phyloP scores from a whole-genome alignment of 164 flowering plant species.

The Berberis thunbergii region DNA sequence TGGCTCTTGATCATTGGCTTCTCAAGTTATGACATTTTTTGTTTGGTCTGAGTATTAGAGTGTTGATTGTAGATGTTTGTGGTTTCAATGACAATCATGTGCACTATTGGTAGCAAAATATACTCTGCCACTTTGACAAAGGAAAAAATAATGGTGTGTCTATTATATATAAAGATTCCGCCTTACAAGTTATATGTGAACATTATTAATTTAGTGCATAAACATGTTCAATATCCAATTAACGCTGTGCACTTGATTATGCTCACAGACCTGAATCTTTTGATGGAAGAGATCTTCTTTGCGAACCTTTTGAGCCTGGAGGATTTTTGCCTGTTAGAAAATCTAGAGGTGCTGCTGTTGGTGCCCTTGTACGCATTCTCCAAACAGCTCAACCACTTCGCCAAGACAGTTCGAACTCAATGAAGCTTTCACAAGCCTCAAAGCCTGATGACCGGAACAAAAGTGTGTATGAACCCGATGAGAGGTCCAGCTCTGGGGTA shows the following conservation, averaged over 20 bases:
- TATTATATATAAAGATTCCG: too few relatives aligned
- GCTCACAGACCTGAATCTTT: slow-evolving; percentile 46
- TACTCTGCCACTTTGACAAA: too few relatives aligned
- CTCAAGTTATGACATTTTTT: too few relatives aligned
- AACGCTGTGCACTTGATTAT: not conserved
- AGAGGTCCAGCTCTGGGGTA: slow-evolving; percentile 9
- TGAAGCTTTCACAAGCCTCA: slow-evolving; percentile 14
- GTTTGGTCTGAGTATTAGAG: too few relatives aligned
- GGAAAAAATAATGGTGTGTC: too few relatives aligned
- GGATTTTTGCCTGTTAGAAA: slow-evolving; percentile 15
- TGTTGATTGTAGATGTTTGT: too few relatives aligned
- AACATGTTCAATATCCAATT: too few relatives aligned
- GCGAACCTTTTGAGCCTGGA: slow-evolving; percentile 30
- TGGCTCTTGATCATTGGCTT: too few relatives aligned
- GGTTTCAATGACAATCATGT: too few relatives aligned
- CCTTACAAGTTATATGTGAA: too few relatives aligned
- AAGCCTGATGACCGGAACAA: slow-evolving; percentile 17
- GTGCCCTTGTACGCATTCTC: slow-evolving; percentile 62
- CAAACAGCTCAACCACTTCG: slow-evolving; percentile 68
- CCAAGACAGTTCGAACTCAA: slow-evolving; percentile 35
- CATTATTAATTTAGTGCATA: too few relatives aligned
- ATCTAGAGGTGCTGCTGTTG: slow-evolving; percentile 58
- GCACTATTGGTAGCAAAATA: too few relatives aligned
- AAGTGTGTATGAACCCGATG: slow-evolving; percentile 13
- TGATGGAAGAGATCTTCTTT: slow-evolving; percentile 29